Base-by-base conservation (phyloP, 305 asterid species). In the Plantago rigida region DNA sequence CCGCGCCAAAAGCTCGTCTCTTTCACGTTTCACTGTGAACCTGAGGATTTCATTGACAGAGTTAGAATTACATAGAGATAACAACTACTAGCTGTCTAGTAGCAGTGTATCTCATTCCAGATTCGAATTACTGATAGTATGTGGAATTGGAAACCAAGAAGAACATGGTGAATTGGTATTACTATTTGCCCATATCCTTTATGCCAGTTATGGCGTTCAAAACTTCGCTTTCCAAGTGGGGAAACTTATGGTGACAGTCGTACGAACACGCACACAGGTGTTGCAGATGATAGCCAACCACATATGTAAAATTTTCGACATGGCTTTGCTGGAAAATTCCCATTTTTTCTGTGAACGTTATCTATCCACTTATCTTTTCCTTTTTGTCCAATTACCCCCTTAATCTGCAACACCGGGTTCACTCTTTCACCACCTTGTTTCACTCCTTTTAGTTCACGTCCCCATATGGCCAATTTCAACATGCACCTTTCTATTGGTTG, bases 301-400 rank as follows among this genome's bases (percentile, higher is more conserved):
- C 79, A 70, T 68, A 78, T 59, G 7, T 51, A 46, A 52, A 71
- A 65, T 34, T 61, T 60, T 68, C 70, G 67, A 39, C 51, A 13
- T 46, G 78, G 68, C 52, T 36, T 69, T 29, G 15, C 74, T 69
- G 50, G 17, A 55, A 29, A 24, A 44, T 42, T 68, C 69, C 77
- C 64, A 66, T 79, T 65, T 65, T 63, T 84, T 71, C 55, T 75
- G 81, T 77, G 84, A 68, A 84, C 91, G 69, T 69, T 74, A 81
- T 84, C 80, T 59, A 50, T 51, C 79, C 71, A 51, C 78, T 75
- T 71, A 86, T 81, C 93, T 72, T 51, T 61, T 65, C 62, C 9
- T 28, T 24, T 60, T 65, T 44, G 48, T 47, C 56, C 70, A 62
- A 17, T 22, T 49, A 59, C 55, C 15, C 48, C 56, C 39, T 31